A percentile compares a stretch with the other conserved stretches of the same genome.
These are phyloP conservation scores for Nematocida parisii DNA, from an alignment of 371 early-diverging fungal species.

Conservation along the genomic window DNA sequence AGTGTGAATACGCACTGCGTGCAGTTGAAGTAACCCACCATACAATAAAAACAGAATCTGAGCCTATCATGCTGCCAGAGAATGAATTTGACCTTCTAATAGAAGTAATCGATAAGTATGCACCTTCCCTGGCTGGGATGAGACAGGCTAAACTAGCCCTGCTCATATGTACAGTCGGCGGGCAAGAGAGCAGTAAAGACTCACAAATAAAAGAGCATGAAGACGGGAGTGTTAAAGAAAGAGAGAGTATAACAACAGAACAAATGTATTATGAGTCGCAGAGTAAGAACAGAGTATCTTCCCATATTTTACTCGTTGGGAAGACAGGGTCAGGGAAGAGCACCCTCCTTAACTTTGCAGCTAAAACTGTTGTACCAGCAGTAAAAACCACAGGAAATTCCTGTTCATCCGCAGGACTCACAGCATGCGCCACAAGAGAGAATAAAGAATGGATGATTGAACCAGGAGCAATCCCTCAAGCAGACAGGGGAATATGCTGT, in stretches of 20 bases:
- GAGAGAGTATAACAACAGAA: slow-evolving; percentile 35
- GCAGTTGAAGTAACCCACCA: slow-evolving; percentile 54
- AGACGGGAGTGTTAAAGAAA: neutral
- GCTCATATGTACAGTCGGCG: slow-evolving; percentile 60
- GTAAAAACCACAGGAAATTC: slow-evolving; percentile 66
- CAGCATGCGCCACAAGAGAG: slow-evolving; percentile 69
- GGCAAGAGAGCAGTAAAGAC: slow-evolving; percentile 16
- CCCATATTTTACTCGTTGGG: slow-evolving; percentile 68
- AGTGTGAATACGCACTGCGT: slow-evolving; percentile 56
- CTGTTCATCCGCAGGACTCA: slow-evolving; percentile 69
- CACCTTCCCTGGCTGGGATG: slow-evolving; percentile 60
- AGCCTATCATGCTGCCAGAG: slow-evolving; percentile 8
- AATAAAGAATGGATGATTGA: slow-evolving; percentile 73
- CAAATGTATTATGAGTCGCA: slow-evolving; percentile 41
- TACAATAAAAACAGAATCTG: slow-evolving; percentile 3
- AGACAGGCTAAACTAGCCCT: slow-evolving; percentile 63
- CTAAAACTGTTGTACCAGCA: slow-evolving; percentile 61
- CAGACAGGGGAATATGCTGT: slow-evolving; percentile 96
- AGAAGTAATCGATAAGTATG: slow-evolving; percentile 59
- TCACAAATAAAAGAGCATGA: neutral
- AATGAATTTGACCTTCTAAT: slow-evolving; percentile 49
- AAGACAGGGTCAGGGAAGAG: slow-evolving; percentile 69
- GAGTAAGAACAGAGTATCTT: slow-evolving; percentile 39
- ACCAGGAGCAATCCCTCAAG: slow-evolving; percentile 93
- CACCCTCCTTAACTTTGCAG: slow-evolving; percentile 59